Conservation (phyloP, 2,329 filamentous ascomycete genomes). For the Fusarium graminum region DNA sequence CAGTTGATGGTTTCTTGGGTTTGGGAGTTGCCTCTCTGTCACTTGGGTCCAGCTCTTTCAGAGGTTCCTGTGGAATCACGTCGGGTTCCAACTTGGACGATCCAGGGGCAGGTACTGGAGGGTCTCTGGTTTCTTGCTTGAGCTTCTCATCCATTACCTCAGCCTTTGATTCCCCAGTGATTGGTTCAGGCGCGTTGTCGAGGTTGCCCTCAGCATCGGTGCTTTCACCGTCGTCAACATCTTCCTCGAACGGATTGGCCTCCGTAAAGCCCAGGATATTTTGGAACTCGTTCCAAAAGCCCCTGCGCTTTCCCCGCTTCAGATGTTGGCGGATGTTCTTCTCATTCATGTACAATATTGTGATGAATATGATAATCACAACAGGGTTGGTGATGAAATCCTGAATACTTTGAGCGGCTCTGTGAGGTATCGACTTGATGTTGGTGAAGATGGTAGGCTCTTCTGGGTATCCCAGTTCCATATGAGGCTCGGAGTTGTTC, state of each 20-base stretch:
- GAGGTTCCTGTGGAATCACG: conserved; percentile 8
- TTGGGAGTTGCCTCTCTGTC: conserved; percentile 35
- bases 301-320: conserved; percentile 51
- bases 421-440: conserved; percentile 64
- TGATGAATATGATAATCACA: conserved; percentile 61
- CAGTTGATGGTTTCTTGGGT: conserved; percentile 19
- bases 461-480: conserved; percentile 49
- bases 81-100: conserved; percentile 17
- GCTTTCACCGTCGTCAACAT: conserved; percentile 31
- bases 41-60: conserved; percentile 24
- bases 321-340: conserved; percentile 61
- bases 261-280: conserved; percentile 22
- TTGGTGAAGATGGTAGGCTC: conserved; percentile 62
- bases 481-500: conserved; percentile 52
- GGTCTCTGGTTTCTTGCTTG: conserved; percentile 18
- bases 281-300: conserved; percentile 48
- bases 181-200: conserved; percentile 1
- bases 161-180: conserved; percentile 1
- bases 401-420: conserved; percentile 63
- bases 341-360: conserved; percentile 59
- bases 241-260: neutral
- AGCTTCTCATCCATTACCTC: conserved; percentile 8
- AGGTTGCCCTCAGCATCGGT: conserved; percentile 38
- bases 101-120: conserved; percentile 16
- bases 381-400: conserved; percentile 70